phyloP scores from a whole-genome alignment of 2,329 filamentous ascomycete genomes.

The Fusarium kyushuense region DNA sequence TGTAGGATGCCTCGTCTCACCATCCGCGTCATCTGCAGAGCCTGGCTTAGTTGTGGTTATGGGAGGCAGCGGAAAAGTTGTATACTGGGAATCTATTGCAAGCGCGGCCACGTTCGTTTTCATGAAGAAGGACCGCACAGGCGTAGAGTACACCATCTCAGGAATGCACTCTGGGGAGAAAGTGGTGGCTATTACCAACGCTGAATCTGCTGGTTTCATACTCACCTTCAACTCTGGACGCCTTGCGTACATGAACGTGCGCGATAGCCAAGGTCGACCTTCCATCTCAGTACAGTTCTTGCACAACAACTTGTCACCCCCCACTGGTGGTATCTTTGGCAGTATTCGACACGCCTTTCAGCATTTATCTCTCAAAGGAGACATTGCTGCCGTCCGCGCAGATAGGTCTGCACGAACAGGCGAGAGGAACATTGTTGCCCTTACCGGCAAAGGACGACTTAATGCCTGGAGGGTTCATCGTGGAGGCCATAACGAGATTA shows the following conservation, averaged over 20 bases:
- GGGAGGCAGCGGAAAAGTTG: constrained; percentile 84
- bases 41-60: constrained; percentile 89
- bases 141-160: constrained; percentile 79
- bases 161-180: constrained; percentile 84
- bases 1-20: constrained; percentile 83
- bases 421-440: constrained; percentile 85
- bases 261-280: constrained; percentile 88
- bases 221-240: constrained; percentile 87
- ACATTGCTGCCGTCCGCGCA: constrained; percentile 83
- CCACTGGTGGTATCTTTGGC: constrained; percentile 78
- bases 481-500: constrained; percentile 82
- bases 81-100: constrained; percentile 96
- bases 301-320: constrained; percentile 68
- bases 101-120: constrained; percentile 86
- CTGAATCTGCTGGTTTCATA: constrained; percentile 87
- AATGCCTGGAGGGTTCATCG: constrained; percentile 91
- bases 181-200: constrained; percentile 81
- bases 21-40: constrained; percentile 80
- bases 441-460: constrained; percentile 80
- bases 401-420: constrained; percentile 79
- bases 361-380: constrained; percentile 76
- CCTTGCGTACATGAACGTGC: constrained; percentile 85
- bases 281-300: constrained; percentile 83
- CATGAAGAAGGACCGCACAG: constrained; percentile 83
- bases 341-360: constrained; percentile 83